A percentile compares a stretch with the other conserved stretches of the same genome.
Conservation (phyloP, 1,139 yeast species). For the Pichia sp. region DNA sequence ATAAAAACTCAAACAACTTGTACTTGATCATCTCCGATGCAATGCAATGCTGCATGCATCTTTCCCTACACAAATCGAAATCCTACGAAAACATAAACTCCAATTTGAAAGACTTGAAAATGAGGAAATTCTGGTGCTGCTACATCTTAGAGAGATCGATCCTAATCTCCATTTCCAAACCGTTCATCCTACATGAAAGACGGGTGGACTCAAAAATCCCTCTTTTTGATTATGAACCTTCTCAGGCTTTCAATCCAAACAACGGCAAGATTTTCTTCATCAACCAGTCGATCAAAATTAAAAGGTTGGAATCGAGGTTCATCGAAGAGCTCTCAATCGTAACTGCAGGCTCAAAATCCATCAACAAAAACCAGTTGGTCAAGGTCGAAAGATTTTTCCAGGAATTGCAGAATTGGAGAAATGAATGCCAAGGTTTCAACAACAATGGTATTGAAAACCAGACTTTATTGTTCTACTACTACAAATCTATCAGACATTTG, state of each 20-base stretch:
- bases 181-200: constrained; percentile 44
- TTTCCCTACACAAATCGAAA: constrained; percentile 37
- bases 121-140: constrained; percentile 57
- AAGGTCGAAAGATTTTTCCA: constrained; percentile 43
- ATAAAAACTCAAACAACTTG: constrained; percentile 48
- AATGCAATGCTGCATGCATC: constrained; percentile 38
- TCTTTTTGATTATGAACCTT: constrained; percentile 40
- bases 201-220: constrained; percentile 45
- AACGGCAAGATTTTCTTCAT: constrained; percentile 41
- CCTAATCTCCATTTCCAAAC: constrained; percentile 53
- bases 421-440: constrained; percentile 41
- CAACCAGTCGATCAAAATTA: constrained; percentile 47
- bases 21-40: constrained; percentile 50
- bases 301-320: constrained; percentile 53
- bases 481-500: constrained; percentile 50
- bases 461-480: constrained; percentile 49
- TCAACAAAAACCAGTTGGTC: constrained; percentile 37
- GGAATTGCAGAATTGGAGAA: constrained; percentile 48
- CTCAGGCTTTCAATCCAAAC: constrained; percentile 33
- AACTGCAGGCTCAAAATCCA: constrained; percentile 27
- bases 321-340: constrained; percentile 45
- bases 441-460: constrained; percentile 45
- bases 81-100: constrained; percentile 32
- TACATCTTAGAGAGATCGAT: constrained; percentile 53
- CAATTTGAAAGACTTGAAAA: constrained; percentile 35